A percentile compares a stretch with the other conserved stretches of the same genome.
These are phyloP conservation scores for Exserohilum turcica DNA, from an alignment of 2,329 filamentous ascomycete species.

Conservation along the genomic window DNA sequence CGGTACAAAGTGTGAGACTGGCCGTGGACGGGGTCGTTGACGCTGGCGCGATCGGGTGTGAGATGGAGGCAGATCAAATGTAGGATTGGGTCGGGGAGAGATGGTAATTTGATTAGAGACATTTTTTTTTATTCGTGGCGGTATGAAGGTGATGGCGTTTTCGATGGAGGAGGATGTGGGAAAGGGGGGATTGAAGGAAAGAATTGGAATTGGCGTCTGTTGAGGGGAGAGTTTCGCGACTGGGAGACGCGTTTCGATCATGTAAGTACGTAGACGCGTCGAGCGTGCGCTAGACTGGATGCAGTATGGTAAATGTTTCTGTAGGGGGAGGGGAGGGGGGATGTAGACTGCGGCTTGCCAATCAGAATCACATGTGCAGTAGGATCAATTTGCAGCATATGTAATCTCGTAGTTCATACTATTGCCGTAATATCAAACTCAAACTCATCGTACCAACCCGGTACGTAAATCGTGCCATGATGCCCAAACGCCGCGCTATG, in stretches of 20 bases:
- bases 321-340: neutral
- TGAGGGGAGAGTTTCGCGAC: neutral
- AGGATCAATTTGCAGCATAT: neutral
- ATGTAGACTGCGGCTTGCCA: neutral
- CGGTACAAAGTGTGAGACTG: constrained; percentile 9
- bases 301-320: neutral
- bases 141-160: no score
- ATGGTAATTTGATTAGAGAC: neutral
- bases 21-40: constrained; percentile 9
- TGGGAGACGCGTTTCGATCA: constrained; percentile 11
- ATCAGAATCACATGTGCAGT: neutral
- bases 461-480: neutral
- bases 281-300: constrained; percentile 5
- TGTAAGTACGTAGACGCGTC: constrained; percentile 16
- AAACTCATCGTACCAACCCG: constrained; percentile 1
- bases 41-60: constrained; percentile 6
- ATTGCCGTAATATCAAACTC: neutral
- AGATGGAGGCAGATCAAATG: constrained; percentile 12
- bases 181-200: neutral
- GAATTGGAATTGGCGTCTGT: neutral
- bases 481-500: constrained; percentile 31
- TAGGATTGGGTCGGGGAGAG: constrained; percentile 10
- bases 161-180: no score
- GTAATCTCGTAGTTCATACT: neutral
- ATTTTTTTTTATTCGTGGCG: neutral